Evolutionary conservation across 345 rosid genomes (phyloP).

Genomic region (Geranium brycei): DNA sequence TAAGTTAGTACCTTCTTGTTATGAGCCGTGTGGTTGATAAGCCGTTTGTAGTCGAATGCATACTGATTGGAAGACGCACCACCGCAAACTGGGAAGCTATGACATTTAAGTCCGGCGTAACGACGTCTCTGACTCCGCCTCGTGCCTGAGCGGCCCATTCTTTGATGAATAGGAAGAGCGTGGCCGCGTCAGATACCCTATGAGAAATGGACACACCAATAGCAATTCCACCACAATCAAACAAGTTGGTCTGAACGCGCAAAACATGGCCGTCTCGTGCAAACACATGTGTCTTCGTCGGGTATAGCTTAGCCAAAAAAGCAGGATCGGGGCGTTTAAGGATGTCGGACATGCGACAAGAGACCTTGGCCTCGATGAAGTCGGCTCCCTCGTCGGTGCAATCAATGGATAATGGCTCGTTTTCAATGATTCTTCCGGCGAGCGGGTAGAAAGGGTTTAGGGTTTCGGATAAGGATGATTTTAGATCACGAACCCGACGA

Average conservation of each 20-base stretch:
- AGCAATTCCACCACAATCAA: slow-evolving; percentile 4
- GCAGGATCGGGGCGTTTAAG: neutral
- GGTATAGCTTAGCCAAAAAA: neutral
- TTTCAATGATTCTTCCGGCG: neutral
- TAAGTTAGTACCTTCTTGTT: too few relatives aligned
- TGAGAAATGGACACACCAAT: neutral
- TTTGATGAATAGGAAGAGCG: neutral
- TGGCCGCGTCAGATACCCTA: neutral
- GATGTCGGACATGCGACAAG: neutral
- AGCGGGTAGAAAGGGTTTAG: slow-evolving; percentile 5
- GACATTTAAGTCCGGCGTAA: too few relatives aligned
- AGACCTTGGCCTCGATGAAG: neutral
- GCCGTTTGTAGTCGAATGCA: too few relatives aligned
- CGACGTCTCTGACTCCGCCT: too few relatives aligned
- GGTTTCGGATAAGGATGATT: slow-evolving; percentile 2
- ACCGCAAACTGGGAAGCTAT: too few relatives aligned
- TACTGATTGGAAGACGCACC: too few relatives aligned
- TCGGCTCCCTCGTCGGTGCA: slow-evolving; percentile 3
- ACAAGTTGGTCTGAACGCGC: slow-evolving; percentile 1
- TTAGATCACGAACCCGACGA: neutral
- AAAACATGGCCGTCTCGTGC: neutral
- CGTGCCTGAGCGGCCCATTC: slow-evolving; percentile 1
- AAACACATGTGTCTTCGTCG: neutral
- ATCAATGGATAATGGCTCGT: neutral
- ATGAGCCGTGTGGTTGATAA: too few relatives aligned